These are phyloP conservation scores for Hypoxylon subgilvum DNA, from an alignment of 495 filamentous ascomycete species.

Conservation along the genomic window DNA sequence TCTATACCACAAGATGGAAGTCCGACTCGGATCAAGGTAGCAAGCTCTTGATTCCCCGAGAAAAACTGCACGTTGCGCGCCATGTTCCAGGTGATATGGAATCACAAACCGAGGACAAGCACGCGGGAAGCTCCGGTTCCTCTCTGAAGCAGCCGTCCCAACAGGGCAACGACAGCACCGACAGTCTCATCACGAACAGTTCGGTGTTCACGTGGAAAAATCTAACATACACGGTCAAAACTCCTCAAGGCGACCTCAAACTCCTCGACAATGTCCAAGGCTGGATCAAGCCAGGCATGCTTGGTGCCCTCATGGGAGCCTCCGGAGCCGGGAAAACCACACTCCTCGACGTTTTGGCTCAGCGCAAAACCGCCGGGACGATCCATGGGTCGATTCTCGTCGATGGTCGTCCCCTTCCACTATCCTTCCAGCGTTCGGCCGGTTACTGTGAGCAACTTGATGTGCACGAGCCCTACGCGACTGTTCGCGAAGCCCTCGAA, in stretches of 20 bases:
- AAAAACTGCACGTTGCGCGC: too few relatives aligned
- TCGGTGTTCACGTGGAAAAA: conserved; percentile 83
- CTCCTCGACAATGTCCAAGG: conserved; percentile 84
- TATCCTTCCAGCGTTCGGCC: conserved; percentile 89
- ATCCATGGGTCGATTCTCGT: conserved; percentile 87
- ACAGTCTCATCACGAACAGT: conserved; percentile 57
- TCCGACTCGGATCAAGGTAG: too few relatives aligned
- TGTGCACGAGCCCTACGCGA: conserved; percentile 83
- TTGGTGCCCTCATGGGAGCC: conserved; percentile 87
- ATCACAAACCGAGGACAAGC: too few relatives aligned
- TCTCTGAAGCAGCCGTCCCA: conserved; percentile 39
- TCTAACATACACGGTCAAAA: conserved; percentile 87
- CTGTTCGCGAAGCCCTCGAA: conserved; percentile 81
- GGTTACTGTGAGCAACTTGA: conserved; percentile 97
- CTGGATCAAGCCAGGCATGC: conserved; percentile 88
- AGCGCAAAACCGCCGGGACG: conserved; percentile 83
- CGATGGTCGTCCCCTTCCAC: conserved; percentile 74
- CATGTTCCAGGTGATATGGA: too few relatives aligned
- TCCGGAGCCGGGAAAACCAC: conserved; percentile 78
- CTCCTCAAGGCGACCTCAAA: conserved; percentile 76
- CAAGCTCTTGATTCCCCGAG: too few relatives aligned
- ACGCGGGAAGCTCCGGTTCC: too few relatives aligned
- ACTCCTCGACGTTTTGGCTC: conserved; percentile 73
- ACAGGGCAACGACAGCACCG: conserved; percentile 58
- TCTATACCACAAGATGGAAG: too few relatives aligned